Base-by-base conservation (phyloP, 495 filamentous ascomycete species). In the Lasiosphaeria hispida region DNA sequence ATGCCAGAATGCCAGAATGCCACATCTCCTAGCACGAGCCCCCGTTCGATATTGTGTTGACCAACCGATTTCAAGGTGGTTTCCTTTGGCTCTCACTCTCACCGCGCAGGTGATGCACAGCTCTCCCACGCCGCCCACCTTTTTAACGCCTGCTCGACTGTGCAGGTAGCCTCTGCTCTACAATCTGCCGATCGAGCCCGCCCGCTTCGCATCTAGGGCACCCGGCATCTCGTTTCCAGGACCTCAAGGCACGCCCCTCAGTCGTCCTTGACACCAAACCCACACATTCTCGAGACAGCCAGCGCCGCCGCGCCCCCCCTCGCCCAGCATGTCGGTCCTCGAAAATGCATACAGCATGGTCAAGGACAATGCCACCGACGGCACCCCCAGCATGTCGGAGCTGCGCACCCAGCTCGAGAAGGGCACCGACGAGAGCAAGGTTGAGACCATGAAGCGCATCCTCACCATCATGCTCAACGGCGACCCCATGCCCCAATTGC, bases 361-460 rank as follows among this genome's bases (percentile, higher is more conserved):
- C 74, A 93, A 90, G 82, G 95, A 97, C 82, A 97, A 96, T 77
- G 80, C 90, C 52, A 86, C 91, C 44, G 95, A 97, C 33, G 68
- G 68, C 76, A 86, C 92, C 60, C 94, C 95, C 34, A 87, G 90
- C 17, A 74, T 91, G 70, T 89, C 90, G 69, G 94, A 97, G 76
- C 78, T 99, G 71, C 90, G 89, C 72, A 87, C 87, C 62, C 91
- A 96, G 79, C 80, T 99, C 63, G 95, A 99, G 74, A 97, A 97
- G 78, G 95, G 95, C 60, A 96, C 80, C 60, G 95, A 99, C 76
- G 95, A 99, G 72, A 85, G 85, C 65, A 99, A 99, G 80, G 79
- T 95, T 74, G 95, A 97, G 63, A 97, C 95, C 13, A 97, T 99
- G 95, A 94, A 94, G 82, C 87, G 87, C 77, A 89, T 99, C 75